Evolutionary conservation across 1,139 yeast species (phyloP).

Genomic region (Pneumocystis jirovecii): DNA sequence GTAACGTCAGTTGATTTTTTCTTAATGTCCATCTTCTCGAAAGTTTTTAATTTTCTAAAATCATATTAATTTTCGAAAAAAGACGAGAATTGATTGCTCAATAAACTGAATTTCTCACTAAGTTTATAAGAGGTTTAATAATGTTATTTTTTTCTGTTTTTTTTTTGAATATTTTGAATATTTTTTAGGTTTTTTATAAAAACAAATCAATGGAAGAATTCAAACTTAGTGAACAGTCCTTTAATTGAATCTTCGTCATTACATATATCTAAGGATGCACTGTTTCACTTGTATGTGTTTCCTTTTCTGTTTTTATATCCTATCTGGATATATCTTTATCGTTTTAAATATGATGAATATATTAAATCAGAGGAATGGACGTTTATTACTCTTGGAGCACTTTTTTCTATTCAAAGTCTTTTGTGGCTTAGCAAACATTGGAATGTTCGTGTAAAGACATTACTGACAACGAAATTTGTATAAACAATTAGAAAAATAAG

Average conservation of each 20-base stretch:
- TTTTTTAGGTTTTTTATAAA: neutral
- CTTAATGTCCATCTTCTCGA: neutral
- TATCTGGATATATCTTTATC: constrained; percentile 49
- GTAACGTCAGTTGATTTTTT: neutral
- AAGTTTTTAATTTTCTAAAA: neutral
- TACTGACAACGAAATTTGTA: constrained; percentile 48
- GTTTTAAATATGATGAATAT: constrained; percentile 57
- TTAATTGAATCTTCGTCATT: neutral
- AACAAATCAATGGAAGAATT: neutral
- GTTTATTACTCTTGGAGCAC: constrained; percentile 63
- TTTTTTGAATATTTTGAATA: neutral
- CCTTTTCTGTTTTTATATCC: constrained; percentile 78
- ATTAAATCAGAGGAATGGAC: constrained; percentile 74
- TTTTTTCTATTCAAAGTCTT: constrained; percentile 57
- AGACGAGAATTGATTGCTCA: neutral
- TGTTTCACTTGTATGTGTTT: constrained; percentile 60
- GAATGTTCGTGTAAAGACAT: constrained; percentile 59
- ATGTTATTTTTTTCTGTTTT: neutral
- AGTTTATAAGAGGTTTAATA: neutral
- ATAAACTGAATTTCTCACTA: neutral
- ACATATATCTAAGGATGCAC: neutral
- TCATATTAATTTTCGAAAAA: neutral
- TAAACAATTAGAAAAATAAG: neutral
- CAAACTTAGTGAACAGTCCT: neutral
- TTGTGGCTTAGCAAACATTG: constrained; percentile 90